A percentile compares a stretch with the other conserved stretches of the same genome.
phyloP scores from a whole-genome alignment of 2,329 filamentous ascomycete species.

The Microsporum audouinii region DNA sequence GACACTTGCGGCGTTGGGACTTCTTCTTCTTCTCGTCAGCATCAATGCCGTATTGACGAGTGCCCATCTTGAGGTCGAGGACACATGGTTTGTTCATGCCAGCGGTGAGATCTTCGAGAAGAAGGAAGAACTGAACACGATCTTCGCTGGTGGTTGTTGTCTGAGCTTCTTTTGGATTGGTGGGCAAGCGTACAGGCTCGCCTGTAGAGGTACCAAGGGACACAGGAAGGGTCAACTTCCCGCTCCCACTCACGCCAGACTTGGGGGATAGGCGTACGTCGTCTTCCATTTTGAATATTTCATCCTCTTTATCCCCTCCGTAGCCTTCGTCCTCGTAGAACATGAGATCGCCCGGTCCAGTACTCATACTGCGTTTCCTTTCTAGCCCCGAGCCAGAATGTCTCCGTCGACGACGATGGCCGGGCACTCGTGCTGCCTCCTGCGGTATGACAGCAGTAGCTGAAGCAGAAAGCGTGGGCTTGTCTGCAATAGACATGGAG shows the following conservation, averaged over 20 bases:
- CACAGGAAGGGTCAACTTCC: constrained; percentile 11
- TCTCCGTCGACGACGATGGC: constrained; percentile 44
- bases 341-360: constrained; percentile 65
- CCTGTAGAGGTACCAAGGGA: constrained; percentile 16
- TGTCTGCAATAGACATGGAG: background rate
- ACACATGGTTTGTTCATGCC: constrained; percentile 96
- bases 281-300: constrained; percentile 58
- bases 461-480: constrained; percentile 9
- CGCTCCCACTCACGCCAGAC: background rate
- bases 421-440: background rate
- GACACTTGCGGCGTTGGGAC: constrained; percentile 87
- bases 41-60: constrained; percentile 88
- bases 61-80: constrained; percentile 97
- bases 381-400: constrained; percentile 81
- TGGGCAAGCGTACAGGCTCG: constrained; percentile 36
- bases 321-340: constrained; percentile 87
- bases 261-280: constrained; percentile 18
- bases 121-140: constrained; percentile 81
- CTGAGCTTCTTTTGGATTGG: constrained; percentile 68
- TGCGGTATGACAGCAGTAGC: constrained; percentile 29
- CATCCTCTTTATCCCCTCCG: constrained; percentile 62
- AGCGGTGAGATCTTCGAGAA: constrained; percentile 87
- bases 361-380: constrained; percentile 59
- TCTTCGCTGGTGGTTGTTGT: constrained; percentile 30
- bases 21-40: constrained; percentile 83